Evolutionary conservation across 148 eudicot species (phyloP), one percentile per base, ranked within the genome.

Genomic region (Rhododendron mucronatum): DNA sequence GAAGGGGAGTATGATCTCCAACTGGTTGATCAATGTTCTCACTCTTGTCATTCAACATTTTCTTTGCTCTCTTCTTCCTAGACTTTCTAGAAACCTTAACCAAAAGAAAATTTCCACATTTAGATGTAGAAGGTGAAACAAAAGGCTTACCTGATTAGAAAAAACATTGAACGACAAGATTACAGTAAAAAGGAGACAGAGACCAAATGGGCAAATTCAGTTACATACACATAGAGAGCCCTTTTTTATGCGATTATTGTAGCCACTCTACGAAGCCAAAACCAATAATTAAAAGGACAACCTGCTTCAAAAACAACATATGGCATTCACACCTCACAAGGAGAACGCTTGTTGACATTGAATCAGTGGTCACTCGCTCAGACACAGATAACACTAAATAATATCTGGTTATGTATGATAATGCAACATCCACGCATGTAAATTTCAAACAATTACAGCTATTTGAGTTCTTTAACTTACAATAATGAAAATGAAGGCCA

Each of bases 41-140:
- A 37, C 88, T 89, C 86, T 82, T 78, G 81, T 87, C 90, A 87
- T 55, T 86, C 61, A 30, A 44, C 59, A 51, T 83, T 80, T 89
- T 93, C 88, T 93, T 95, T 89, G 83, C 85, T 85, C 88, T 92
- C 78, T 88, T 90, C 91, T 90, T 95, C 90, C 94, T 93, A 55
- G 91, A 85, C 90, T 94, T 97, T 83, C 85, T 92, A 55, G 98
- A 91, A 82, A 97, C 98, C 99, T 97, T 89, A 84, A 86, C 82
- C 87, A 90, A 33, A 87, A 61, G 50, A 79, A 86, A 33, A 71
- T 47, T 57, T 78, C 37, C 53, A 67, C 45, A 14, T 37, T 77
- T 82, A 74, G 82, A 71, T 76, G 33, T 35, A 76, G 80, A 23
- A 30, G 15, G 23, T 12, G 50, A 30, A 48, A 39, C 11, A 84